phyloP scores from a whole-genome alignment of 805 yeast genomes.

The Blastobotrys robertii region DNA sequence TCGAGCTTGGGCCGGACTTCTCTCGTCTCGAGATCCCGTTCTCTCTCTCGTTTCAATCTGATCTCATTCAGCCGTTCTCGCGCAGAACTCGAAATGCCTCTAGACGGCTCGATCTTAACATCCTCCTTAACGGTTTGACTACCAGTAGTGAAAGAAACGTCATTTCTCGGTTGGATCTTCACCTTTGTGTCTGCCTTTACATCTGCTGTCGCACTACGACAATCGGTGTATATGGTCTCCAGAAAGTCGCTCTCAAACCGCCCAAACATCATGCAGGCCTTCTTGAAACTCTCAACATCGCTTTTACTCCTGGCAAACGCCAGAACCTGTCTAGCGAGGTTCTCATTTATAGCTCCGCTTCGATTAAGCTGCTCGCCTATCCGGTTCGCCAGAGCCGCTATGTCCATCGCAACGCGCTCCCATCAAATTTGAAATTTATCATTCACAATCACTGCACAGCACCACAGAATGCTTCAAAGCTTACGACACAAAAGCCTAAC shows the following conservation, averaged over 20 bases:
- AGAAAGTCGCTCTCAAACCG: slow-evolving; percentile 17
- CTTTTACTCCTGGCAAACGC: slow-evolving; percentile 11
- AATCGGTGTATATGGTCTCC: slow-evolving; percentile 9
- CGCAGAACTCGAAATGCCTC: slow-evolving; percentile 8
- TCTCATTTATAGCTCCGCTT: slow-evolving; percentile 11
- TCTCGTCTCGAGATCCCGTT: not conserved
- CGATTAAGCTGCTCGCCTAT: slow-evolving; percentile 18
- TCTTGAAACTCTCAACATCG: slow-evolving; percentile 11
- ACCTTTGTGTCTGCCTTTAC: slow-evolving; percentile 1
- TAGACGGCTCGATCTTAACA: not conserved
- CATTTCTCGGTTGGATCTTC: slow-evolving; percentile 1
- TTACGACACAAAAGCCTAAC: not conserved
- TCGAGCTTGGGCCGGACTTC: no score
- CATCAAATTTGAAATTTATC: slow-evolving; percentile 1
- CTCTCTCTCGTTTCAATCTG: slow-evolving; percentile 2
- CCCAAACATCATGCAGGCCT: slow-evolving; percentile 20
- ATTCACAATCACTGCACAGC: not conserved
- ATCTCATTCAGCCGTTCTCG: slow-evolving; percentile 10
- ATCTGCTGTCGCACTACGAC: not conserved
- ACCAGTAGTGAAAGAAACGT: not conserved
- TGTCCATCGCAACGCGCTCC: slow-evolving; percentile 4
- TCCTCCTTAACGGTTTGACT: not conserved
- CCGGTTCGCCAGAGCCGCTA: slow-evolving; percentile 10
- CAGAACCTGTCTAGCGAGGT: slow-evolving; percentile 14
- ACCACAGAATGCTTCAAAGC: not conserved